Conservation (phyloP, 2,329 filamentous ascomycete species). For the Capronia epimyces region DNA sequence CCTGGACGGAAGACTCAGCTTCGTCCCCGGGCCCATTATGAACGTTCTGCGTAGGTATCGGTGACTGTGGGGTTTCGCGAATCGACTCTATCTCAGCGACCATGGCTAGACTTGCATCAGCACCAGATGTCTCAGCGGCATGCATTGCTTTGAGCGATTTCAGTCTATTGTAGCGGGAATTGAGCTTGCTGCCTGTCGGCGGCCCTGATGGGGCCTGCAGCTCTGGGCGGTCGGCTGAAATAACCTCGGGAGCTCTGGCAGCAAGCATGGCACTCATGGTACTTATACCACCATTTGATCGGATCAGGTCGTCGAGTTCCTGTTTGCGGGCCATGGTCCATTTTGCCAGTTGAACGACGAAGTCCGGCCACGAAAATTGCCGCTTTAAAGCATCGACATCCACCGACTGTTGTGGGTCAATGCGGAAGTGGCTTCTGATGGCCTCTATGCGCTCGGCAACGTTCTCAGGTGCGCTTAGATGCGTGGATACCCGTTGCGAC, state of each 20-base stretch:
- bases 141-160: slow-evolving; percentile 5
- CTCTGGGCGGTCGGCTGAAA: neutral
- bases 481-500: neutral
- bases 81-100: neutral
- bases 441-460: slow-evolving; percentile 1
- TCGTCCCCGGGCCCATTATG: neutral
- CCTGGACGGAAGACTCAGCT: neutral
- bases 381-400: slow-evolving; percentile 43
- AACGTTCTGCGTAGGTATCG: slow-evolving; percentile 4
- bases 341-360: slow-evolving; percentile 41
- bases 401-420: slow-evolving; percentile 34
- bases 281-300: slow-evolving; percentile 14
- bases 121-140: neutral
- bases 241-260: neutral
- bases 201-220: neutral
- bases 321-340: slow-evolving; percentile 37
- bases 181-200: slow-evolving; percentile 1
- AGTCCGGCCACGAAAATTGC: slow-evolving; percentile 47
- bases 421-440: slow-evolving; percentile 29
- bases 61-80: slow-evolving; percentile 15
- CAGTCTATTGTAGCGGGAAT: slow-evolving; percentile 3
- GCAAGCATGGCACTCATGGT: slow-evolving; percentile 9
- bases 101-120: neutral
- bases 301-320: slow-evolving; percentile 16
- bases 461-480: neutral